Conservation (phyloP, 2,329 filamentous ascomycete genomes). For the Pseudocercospora fuligena region DNA sequence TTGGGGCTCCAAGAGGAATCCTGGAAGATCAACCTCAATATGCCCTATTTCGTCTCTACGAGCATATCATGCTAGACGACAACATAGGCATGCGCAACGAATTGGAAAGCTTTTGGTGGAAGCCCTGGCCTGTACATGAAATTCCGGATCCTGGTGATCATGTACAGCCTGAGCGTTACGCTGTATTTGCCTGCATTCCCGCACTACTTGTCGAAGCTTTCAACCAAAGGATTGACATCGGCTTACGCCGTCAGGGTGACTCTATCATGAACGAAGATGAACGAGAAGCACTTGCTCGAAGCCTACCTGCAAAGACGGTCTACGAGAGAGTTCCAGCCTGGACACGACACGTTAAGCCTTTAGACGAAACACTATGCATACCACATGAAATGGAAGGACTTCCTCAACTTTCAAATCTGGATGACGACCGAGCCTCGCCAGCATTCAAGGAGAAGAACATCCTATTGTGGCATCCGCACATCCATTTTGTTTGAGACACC, state of each 20-base stretch:
- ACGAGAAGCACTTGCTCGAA: conserved; percentile 10
- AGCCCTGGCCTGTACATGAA: conserved; percentile 13
- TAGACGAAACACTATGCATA: not conserved
- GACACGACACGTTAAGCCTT: conserved; percentile 6
- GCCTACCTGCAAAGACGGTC: not conserved
- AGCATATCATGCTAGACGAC: conserved; percentile 19
- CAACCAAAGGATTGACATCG: conserved; percentile 16
- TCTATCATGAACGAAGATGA: conserved; percentile 17
- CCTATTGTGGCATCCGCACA: conserved; percentile 11
- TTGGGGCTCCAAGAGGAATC: conserved; percentile 4
- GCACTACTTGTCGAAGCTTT: conserved; percentile 15
- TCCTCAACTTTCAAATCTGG: not conserved
- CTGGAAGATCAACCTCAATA: conserved; percentile 1
- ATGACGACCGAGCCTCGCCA: conserved; percentile 3
- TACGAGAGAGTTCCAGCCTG: conserved; percentile 13
- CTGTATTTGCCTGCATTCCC: conserved; percentile 13
- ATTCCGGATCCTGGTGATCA: conserved; percentile 15
- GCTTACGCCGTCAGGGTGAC: conserved; percentile 9
- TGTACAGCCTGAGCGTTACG: conserved; percentile 10
- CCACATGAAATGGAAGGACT: not conserved
- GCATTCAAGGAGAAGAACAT: conserved; percentile 12
- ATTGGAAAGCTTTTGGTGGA: conserved; percentile 18
- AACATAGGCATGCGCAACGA: conserved; percentile 19
- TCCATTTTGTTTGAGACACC: not conserved
- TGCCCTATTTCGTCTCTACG: conserved; percentile 14